These are phyloP conservation scores for Talaromyces islandicus DNA, from an alignment of 2,329 filamentous ascomycete species.

Conservation along the genomic window DNA sequence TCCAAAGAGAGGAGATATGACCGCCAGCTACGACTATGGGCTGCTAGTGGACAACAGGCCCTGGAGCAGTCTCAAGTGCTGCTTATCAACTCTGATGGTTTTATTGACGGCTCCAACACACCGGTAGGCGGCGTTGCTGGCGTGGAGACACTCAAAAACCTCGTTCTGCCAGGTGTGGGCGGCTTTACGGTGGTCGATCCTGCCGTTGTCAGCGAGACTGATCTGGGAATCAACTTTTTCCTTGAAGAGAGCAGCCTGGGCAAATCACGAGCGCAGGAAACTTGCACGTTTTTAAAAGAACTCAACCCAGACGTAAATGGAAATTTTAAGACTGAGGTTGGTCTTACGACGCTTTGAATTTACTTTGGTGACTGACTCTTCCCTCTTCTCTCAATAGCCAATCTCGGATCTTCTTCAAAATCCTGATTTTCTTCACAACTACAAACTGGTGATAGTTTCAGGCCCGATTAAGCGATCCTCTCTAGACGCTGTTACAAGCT, in stretches of 20 bases:
- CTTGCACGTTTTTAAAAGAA: constrained; percentile 71
- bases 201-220: constrained; percentile 66
- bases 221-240: constrained; percentile 96
- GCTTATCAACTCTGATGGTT: constrained; percentile 65
- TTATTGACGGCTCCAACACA: constrained; percentile 27
- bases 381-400: constrained; percentile 19
- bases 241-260: constrained; percentile 73
- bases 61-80: constrained; percentile 89
- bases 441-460: constrained; percentile 57
- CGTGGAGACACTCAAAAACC: constrained; percentile 88
- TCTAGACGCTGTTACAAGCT: constrained; percentile 45
- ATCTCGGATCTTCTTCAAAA: constrained; percentile 33
- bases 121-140: constrained; percentile 74
- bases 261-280: constrained; percentile 70
- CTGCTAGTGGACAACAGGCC: constrained; percentile 81
- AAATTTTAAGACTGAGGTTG: constrained; percentile 57
- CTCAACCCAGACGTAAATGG: constrained; percentile 90
- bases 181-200: constrained; percentile 87
- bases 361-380: constrained; percentile 4
- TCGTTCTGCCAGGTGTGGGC: constrained; percentile 90
- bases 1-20: constrained; percentile 78
- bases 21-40: constrained; percentile 91
- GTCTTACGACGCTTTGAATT: neutral
- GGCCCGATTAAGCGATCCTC: constrained; percentile 52
- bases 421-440: constrained; percentile 37